Conservation (phyloP, 1,284 basidiomycete genomes). For the Amylostereum areolatum region DNA sequence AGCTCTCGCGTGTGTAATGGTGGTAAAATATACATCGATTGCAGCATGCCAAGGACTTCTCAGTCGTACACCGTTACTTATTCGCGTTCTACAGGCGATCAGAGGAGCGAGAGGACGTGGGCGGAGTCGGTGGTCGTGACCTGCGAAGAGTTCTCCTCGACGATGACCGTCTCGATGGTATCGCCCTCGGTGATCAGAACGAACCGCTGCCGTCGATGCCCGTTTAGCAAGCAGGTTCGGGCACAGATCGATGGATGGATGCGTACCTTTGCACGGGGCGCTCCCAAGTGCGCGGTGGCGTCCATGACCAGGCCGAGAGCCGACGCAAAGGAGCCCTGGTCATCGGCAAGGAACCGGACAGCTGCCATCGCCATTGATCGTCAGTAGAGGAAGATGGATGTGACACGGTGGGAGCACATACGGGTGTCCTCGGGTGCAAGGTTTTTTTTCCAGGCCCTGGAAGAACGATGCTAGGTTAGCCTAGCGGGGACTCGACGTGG, state of each 20-base stretch:
- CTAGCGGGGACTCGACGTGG: background rate
- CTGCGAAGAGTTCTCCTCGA: slow-evolving; percentile 53
- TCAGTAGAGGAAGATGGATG: background rate
- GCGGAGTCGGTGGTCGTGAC: slow-evolving; percentile 56
- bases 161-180: slow-evolving; percentile 46
- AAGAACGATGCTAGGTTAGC: slow-evolving; percentile 6
- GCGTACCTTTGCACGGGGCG: slow-evolving; percentile 58
- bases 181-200: slow-evolving; percentile 52
- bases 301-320: slow-evolving; percentile 63
- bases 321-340: slow-evolving; percentile 51
- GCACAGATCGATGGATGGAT: slow-evolving; percentile 1
- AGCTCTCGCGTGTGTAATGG: too few relatives aligned
- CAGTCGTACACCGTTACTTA: background rate
- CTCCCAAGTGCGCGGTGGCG: slow-evolving; percentile 54
- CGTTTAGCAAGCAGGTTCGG: background rate
- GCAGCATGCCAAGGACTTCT: too few relatives aligned
- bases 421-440: slow-evolving; percentile 50
- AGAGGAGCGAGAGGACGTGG: slow-evolving; percentile 49
- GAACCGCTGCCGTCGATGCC: slow-evolving; percentile 37
- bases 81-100: slow-evolving; percentile 4
- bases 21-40: too few relatives aligned
- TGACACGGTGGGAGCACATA: slow-evolving; percentile 22
- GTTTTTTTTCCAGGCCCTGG: slow-evolving; percentile 67
- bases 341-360: slow-evolving; percentile 65
- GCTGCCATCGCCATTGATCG: slow-evolving; percentile 23